Percentiles rank a stretch among this genome's conserved stretches.
phyloP scores from a whole-genome alignment of 73 alveolate species.

The Paraurostyla sp. region DNA sequence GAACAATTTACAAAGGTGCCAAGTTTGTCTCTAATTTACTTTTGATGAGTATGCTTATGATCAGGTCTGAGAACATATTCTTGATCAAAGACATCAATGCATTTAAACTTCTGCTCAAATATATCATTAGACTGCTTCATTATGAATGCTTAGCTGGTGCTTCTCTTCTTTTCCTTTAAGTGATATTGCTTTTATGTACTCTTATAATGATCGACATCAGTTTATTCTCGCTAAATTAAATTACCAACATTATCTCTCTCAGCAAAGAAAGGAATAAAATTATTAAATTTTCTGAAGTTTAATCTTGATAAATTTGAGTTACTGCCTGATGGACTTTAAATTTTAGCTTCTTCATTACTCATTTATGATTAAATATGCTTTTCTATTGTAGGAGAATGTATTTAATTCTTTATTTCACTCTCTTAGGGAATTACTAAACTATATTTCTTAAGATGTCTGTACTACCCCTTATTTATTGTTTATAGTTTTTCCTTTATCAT shows the following conservation, averaged over 20 bases:
- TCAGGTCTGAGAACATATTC: neutral
- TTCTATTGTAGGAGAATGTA: neutral
- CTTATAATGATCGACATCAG: too few relatives aligned
- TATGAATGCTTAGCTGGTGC: neutral
- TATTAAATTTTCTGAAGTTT: neutral
- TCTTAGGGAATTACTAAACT: neutral
- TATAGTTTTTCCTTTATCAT: neutral
- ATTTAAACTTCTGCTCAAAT: conserved; percentile 2
- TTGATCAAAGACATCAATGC: conserved; percentile 28
- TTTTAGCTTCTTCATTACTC: neutral
- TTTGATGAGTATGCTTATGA: neutral
- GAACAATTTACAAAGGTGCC: too few relatives aligned
- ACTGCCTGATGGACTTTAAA: neutral
- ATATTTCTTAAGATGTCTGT: conserved; percentile 16
- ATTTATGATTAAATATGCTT: neutral
- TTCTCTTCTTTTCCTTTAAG: neutral
- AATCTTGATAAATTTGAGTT: neutral
- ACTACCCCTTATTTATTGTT: neutral
- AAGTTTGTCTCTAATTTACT: neutral
- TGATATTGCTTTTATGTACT: too few relatives aligned
- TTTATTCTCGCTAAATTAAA: too few relatives aligned
- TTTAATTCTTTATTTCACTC: neutral
- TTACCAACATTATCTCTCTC: conserved; percentile 42
- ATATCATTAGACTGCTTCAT: neutral
- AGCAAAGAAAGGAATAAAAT: conserved; percentile 32